Evolutionary conservation across 768 basidiomycete species (phyloP).

Genomic region (Trametes maxima): DNA sequence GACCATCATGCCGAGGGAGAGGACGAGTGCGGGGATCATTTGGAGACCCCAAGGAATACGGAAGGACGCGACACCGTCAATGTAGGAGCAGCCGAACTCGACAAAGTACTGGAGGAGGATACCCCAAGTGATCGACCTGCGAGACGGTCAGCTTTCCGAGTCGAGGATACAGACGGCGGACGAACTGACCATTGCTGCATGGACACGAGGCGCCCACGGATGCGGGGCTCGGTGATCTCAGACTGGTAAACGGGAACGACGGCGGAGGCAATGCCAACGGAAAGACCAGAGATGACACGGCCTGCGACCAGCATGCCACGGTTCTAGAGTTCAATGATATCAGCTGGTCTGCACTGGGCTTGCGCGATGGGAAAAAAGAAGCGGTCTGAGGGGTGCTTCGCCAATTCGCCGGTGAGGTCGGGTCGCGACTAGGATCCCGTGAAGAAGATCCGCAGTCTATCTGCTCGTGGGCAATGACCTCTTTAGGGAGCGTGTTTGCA

Average conservation of each 20-base stretch:
- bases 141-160: not conserved
- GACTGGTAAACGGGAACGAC: conserved; percentile 78
- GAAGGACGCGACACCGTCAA: conserved; percentile 71
- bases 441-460: conserved; percentile 7
- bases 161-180: not conserved
- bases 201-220: conserved; percentile 76
- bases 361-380: not conserved
- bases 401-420: not conserved
- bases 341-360: not conserved
- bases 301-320: conserved; percentile 69
- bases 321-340: conserved; percentile 42
- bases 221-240: conserved; percentile 69
- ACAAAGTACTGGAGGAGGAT: conserved; percentile 77
- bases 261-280: conserved; percentile 66
- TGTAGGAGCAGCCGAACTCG: conserved; percentile 75
- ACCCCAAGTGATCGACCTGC: conserved; percentile 68
- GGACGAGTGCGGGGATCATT: conserved; percentile 74
- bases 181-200: conserved; percentile 65
- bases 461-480: not conserved
- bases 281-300: conserved; percentile 61
- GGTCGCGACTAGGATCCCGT: not conserved
- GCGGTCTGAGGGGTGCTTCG: not conserved
- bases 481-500: not conserved
- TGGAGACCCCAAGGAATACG: conserved; percentile 82
- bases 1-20: conserved; percentile 64